Evolutionary conservation across 768 basidiomycete genomes (phyloP).

Genomic region (Calocybe cyanea): DNA sequence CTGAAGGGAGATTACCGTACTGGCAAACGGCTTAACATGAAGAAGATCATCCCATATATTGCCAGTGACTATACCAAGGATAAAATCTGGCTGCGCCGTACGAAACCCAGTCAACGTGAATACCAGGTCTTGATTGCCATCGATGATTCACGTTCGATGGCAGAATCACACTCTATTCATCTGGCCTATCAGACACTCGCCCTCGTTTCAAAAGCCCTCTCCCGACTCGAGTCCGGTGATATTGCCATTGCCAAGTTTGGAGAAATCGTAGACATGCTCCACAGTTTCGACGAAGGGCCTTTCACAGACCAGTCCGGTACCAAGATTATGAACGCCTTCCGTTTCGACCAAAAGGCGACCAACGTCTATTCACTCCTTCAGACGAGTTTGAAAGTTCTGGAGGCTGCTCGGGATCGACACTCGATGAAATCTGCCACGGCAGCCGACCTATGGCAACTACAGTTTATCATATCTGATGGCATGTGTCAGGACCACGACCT

Average conservation of each 20-base stretch:
- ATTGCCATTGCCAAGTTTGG: constrained; percentile 91
- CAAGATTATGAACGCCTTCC: constrained; percentile 79
- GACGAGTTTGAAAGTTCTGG: constrained; percentile 67
- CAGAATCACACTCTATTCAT: constrained; percentile 87
- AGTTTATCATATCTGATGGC: constrained; percentile 99
- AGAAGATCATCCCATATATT: constrained; percentile 96
- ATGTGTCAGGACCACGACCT: constrained; percentile 94
- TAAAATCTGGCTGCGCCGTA: constrained; percentile 97
- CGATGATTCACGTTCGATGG: constrained; percentile 97
- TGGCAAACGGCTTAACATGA: constrained; percentile 98
- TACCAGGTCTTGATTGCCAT: constrained; percentile 94
- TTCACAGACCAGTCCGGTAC: constrained; percentile 80
- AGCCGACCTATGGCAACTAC: constrained; percentile 91
- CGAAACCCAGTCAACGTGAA: constrained; percentile 88
- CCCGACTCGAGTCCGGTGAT: constrained; percentile 93
- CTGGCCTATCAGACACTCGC: constrained; percentile 93
- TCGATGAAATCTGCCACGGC: constrained; percentile 58
- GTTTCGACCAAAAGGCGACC: constrained; percentile 86
- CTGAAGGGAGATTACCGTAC: constrained; percentile 96
- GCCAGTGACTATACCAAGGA: constrained; percentile 99
- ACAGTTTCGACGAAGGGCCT: constrained; percentile 79
- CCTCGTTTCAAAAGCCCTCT: constrained; percentile 86
- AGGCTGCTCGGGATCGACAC: constrained; percentile 70
- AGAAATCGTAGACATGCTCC: constrained; percentile 80
- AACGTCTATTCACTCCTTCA: constrained; percentile 83